Evolutionary conservation across 2,329 filamentous ascomycete genomes (phyloP), one percentile per base, ranked within the genome.

Genomic region (Rhinocladiella similis): DNA sequence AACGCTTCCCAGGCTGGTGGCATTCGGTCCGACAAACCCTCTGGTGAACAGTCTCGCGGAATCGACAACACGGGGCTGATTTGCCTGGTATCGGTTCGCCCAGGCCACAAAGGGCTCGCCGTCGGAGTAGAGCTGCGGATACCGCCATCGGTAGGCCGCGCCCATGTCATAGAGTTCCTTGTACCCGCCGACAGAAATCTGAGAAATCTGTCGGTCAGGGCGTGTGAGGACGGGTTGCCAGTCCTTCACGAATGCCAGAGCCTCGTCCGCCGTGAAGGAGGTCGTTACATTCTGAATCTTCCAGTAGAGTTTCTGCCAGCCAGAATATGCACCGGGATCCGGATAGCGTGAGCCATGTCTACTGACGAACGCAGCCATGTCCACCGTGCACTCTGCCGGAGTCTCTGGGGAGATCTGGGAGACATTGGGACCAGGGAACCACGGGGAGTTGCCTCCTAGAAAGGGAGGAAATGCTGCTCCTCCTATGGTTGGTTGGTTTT

Each of bases 291-390:
- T 51, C 18, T 22, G 19, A 19, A 65, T 66, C 54, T 65, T 67
- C 2, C 64, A 38, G 16, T 64, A 62, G 41, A 77, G 66, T 10
- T 64, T 64, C 2, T 67, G 62, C 85, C 85, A 88, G 45, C 77
- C 75, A 4, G 73, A 71, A 57, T 86, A 86, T 4, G 85, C 83
- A 3, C 83, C 82, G 1, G 71, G 71, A 60, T 88, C 85, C 0
- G 85, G 85, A 63, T 82, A 88, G 20, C 85, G 76, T 22, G 82
- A 85, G 7, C 84, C 85, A 70, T 88, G 85, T 12, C 85, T 79
- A 1, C 77, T 76, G 35, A 84, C 72, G 59, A 84, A 86, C 4
- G 82, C 81, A 2, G 80, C 83, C 63, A 84, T 79, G 56, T 87
- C 82, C 3, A 88, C 79, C 9, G 71, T 72, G 66, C 85, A 88